These are phyloP conservation scores for Solanum hybrid DNA, from an alignment of 305 asterid genomes.

Conservation along the genomic window DNA sequence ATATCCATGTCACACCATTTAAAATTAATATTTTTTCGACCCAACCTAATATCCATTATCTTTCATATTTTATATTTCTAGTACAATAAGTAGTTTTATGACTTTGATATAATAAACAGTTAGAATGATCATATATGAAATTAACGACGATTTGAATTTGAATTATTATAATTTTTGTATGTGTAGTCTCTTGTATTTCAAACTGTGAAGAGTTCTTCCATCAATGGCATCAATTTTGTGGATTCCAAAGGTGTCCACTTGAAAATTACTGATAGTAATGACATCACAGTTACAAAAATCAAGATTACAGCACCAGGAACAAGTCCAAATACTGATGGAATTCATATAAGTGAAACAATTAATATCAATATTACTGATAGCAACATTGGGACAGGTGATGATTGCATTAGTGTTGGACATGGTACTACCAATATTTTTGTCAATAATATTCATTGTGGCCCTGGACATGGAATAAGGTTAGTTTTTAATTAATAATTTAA, in stretches of 20 bases:
- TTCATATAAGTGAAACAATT: conserved; percentile 38
- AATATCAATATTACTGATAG: conserved; percentile 29
- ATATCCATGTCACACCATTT: background rate
- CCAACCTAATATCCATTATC: background rate
- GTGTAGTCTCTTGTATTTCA: conserved; percentile 33
- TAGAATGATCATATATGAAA: background rate
- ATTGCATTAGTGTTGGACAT: conserved; percentile 57
- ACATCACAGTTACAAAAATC: conserved; percentile 19
- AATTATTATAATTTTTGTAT: background rate
- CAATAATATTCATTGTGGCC: conserved; percentile 44
- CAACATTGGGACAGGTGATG: conserved; percentile 63
- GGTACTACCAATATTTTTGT: conserved; percentile 27
- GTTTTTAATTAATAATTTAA: background rate
- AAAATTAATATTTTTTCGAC: too few relatives aligned
- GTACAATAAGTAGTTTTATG: background rate
- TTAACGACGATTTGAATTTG: background rate
- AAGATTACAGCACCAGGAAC: conserved; percentile 44
- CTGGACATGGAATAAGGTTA: conserved; percentile 85
- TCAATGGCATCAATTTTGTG: conserved; percentile 28
- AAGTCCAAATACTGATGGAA: conserved; percentile 82
- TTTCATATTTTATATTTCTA: background rate
- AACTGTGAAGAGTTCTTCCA: conserved; percentile 9
- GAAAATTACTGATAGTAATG: conserved; percentile 30
- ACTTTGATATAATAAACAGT: too few relatives aligned
- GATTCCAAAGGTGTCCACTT: conserved; percentile 63